phyloP scores from a whole-genome alignment of 805 yeast species.

The Candida insectalens region DNA sequence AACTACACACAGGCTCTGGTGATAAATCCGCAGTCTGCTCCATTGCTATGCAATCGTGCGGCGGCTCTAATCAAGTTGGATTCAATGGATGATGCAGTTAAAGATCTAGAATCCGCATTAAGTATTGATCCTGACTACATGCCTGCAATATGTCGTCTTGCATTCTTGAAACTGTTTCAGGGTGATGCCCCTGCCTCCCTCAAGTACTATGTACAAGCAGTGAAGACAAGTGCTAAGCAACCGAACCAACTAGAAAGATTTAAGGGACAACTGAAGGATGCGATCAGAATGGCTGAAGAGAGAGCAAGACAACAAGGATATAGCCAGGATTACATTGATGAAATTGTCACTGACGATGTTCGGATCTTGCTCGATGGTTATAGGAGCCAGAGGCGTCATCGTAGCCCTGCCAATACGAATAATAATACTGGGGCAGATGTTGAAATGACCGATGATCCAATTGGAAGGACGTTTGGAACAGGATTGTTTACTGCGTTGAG shows the following conservation, averaged over 20 bases:
- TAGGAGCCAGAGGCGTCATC: conserved; percentile 7
- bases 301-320: conserved; percentile 26
- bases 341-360: conserved; percentile 16
- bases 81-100: conserved; percentile 25
- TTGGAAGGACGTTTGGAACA: conserved; percentile 6
- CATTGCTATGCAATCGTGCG: conserved; percentile 30
- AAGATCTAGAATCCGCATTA: conserved; percentile 25
- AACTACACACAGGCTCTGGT: conserved; percentile 28
- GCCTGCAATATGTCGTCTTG: conserved; percentile 31
- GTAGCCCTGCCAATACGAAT: conserved; percentile 7
- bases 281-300: conserved; percentile 18
- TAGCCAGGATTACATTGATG: conserved; percentile 18
- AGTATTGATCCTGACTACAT: conserved; percentile 25
- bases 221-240: conserved; percentile 12
- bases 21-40: conserved; percentile 23
- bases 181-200: conserved; percentile 29
- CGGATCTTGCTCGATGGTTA: conserved; percentile 15
- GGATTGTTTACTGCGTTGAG: not conserved
- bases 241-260: conserved; percentile 15
- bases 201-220: conserved; percentile 27
- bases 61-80: conserved; percentile 29
- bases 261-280: conserved; percentile 18
- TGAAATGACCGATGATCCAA: conserved; percentile 6
- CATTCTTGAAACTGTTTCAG: conserved; percentile 23
- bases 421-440: conserved; percentile 10